Evolutionary conservation across 208 protist species (phyloP), one percentile per base, ranked within the genome.

Genomic region (Phytomonas sp.): DNA sequence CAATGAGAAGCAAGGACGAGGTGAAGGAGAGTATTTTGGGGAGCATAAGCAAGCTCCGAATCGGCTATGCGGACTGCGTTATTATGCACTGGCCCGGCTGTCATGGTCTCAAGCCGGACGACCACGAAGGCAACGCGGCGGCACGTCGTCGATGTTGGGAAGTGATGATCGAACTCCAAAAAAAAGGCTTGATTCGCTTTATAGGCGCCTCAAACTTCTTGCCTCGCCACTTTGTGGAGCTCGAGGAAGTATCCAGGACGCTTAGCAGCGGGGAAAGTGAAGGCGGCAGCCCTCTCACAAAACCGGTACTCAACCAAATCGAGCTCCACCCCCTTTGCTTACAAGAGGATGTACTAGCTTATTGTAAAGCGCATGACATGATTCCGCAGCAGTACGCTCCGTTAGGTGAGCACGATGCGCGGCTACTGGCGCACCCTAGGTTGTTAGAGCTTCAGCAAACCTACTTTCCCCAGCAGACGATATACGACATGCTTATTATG

Each of bases 71-170:
- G 7, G 88, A 96, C 62, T 79, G 75, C 29, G 82, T 92, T 66
- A 53, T 96, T 29, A 78, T 94, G 68, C 91, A 96, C 78, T 96
- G 91, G 88, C 91, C 91, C 0, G 91, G 84, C 26, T 90, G 87
- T 60, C 82, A 81, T 17, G 86, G 86, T 3, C 67, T 79, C 34
- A 70, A 80, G 68, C 78, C 79, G 6, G 65, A 80, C 2, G 84
- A 90, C 51, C 74, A 68, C 0, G 80, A 62, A 15, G 85, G 68
- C 0, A 79, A 95, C 72, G 53, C 59, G 13, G 81, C 81, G 0
- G 85, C 85, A 17, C 85, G 90, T 1, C 67, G 70, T 5, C 83
- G 84, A n/a, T 88, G 84, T 40, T 95, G 85, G 82, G 63, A 74
- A 13, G 76, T 86, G 26, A 84, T 95, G 83, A 62, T 70, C 13